phyloP scores from a whole-genome alignment of 768 basidiomycete species.

The Hygrocybe punicea region DNA sequence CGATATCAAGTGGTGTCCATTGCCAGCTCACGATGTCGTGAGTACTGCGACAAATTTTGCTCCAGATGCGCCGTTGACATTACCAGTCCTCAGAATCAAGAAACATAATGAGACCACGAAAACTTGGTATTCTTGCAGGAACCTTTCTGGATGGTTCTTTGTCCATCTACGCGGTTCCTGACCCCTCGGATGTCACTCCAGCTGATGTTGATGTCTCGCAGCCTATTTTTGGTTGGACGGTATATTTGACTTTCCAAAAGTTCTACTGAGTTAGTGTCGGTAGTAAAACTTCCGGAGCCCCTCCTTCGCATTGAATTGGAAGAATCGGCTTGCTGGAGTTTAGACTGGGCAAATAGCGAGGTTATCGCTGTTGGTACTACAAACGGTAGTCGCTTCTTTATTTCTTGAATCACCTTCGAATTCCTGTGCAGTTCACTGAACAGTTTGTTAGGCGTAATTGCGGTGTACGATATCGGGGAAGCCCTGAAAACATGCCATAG shows the following conservation, averaged over 20 bases:
- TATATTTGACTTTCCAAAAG: neutral
- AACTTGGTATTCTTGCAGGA: constrained; percentile 80
- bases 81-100: constrained; percentile 16
- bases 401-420: no score
- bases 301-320: constrained; percentile 69
- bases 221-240: constrained; percentile 52
- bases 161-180: constrained; percentile 74
- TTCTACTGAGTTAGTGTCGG: neutral
- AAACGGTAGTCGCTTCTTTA: constrained; percentile 55
- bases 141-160: constrained; percentile 86
- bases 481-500: constrained; percentile 34
- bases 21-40: constrained; percentile 70
- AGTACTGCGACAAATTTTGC: constrained; percentile 9
- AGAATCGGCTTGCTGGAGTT: constrained; percentile 69
- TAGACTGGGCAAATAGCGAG: constrained; percentile 91
- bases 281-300: constrained; percentile 63
- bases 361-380: constrained; percentile 78
- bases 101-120: constrained; percentile 37
- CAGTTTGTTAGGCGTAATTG: constrained; percentile 45
- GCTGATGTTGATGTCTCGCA: constrained; percentile 23
- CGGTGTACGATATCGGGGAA: constrained; percentile 52
- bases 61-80: constrained; percentile 6
- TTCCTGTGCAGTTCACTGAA: no score
- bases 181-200: constrained; percentile 54
- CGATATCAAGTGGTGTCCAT: constrained; percentile 89